A percentile compares a stretch with the other conserved stretches of the same genome.
These are phyloP conservation scores for Melastoma malabathricum DNA, from an alignment of 345 rosid species.

Conservation along the genomic window DNA sequence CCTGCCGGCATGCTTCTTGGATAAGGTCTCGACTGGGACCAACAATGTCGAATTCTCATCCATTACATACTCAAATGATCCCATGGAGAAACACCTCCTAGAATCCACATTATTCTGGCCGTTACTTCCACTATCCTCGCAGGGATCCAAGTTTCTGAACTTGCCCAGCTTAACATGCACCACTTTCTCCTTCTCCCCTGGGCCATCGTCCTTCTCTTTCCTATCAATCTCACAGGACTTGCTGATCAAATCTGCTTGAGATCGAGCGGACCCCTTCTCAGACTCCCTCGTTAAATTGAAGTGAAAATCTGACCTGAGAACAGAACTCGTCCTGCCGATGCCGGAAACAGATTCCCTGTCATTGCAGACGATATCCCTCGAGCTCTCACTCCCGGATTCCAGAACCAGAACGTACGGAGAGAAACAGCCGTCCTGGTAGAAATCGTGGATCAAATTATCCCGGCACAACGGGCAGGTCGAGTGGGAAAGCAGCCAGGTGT, in stretches of 20 bases:
- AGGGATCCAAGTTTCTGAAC: slow-evolving; percentile 54
- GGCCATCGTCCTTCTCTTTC: slow-evolving; percentile 4
- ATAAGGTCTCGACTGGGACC: slow-evolving; percentile 55
- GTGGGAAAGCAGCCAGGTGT: slow-evolving; percentile 96
- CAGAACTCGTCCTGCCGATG: slow-evolving; percentile 15
- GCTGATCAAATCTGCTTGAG: slow-evolving; percentile 18
- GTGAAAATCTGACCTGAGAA: slow-evolving; percentile 28
- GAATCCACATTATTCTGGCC: slow-evolving; percentile 36
- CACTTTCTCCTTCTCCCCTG: slow-evolving; percentile 33
- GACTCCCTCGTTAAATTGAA: slow-evolving; percentile 19
- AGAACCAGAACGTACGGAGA: slow-evolving; percentile 69
- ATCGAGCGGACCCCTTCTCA: slow-evolving; percentile 26
- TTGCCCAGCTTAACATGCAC: slow-evolving; percentile 86
- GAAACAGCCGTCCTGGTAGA: slow-evolving; percentile 27
- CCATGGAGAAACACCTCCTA: slow-evolving; percentile 93
- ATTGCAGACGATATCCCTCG: slow-evolving; percentile 38
- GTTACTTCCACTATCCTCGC: slow-evolving; percentile 23
- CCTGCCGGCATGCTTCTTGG: slow-evolving; percentile 45
- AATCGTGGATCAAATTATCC: slow-evolving; percentile 59
- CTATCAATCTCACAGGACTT: slow-evolving; percentile 18
- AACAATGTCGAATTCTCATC: slow-evolving; percentile 58
- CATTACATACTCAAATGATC: slow-evolving; percentile 90
- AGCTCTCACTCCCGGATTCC: slow-evolving; percentile 84
- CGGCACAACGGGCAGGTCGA: slow-evolving; percentile 98
- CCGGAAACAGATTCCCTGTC: slow-evolving; percentile 24